Base-by-base conservation (phyloP, 768 basidiomycete genomes). In the Tricholoma terreum region DNA sequence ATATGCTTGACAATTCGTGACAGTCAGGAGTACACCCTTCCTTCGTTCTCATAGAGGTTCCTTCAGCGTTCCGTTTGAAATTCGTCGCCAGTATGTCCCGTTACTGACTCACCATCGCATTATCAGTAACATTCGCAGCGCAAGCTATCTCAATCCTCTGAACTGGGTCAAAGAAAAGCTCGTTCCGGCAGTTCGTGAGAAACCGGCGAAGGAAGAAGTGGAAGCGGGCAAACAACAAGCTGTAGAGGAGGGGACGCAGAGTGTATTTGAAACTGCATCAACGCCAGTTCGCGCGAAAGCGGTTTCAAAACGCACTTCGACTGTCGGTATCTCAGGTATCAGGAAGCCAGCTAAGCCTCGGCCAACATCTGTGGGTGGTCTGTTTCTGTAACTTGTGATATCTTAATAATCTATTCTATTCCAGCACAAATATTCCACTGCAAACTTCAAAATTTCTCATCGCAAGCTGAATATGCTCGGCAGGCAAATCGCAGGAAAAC, bases 341-440 rank as follows among this genome's bases (percentile, higher is more conserved):
- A 67, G 58, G 43, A 59, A 57, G 34, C 56, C 58, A 7, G 55
- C 61, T 36, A 72, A 71, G 50, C 63, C 60, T 21, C 63, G 65
- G 58, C 71, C 68, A 21, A 68, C 60, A 52, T 70, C 59, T 30
- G 75, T 75, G 50, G 48, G 69, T 68, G 15, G 19, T 10, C 7
- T 15, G 21, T 38, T 17, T 30, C 17, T 31, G 27, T 17, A 11
- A 49, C 46, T 1, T 30, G 30, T 17, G 15, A 27, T 19, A 27
- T 14, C 27, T 43, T 5, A 50, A 38, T 48, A 24, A 54, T 45
- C 17, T 57, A 40, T 58, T 40, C 21, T 12, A 42, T 52, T 51
- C 38, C 58, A 97, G 94, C 94, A 96, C 76, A 90, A 92, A 77
- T 94, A 92, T 71, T 92, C 91, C 19, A 98, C 95, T 0, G 86